These are phyloP conservation scores for Auxenochlorella protothecoides DNA, from an alignment of 139 green algal genomes.

Conservation along the genomic window DNA sequence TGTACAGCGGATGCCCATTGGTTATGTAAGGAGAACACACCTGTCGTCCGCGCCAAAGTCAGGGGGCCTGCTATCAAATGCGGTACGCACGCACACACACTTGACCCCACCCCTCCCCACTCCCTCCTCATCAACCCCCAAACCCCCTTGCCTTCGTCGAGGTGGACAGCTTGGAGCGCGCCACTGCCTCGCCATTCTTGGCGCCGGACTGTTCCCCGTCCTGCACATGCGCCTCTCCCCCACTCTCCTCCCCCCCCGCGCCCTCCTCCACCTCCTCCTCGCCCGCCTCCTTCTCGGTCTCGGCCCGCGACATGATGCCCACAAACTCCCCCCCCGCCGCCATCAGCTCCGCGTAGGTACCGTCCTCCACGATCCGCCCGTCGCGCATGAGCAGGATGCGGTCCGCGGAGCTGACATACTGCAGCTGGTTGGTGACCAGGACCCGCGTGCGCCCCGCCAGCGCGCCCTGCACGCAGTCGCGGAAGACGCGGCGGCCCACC, in stretches of 20 bases:
- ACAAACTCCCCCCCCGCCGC: neutral
- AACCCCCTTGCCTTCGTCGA: no score
- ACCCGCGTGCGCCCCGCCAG: slow-evolving; percentile 27
- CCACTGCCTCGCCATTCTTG: no score
- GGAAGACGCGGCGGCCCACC: slow-evolving; percentile 29
- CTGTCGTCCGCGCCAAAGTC: no score
- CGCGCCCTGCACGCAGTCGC: slow-evolving; percentile 40
- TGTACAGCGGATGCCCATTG: no score
- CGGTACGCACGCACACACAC: no score
- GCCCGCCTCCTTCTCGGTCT: neutral
- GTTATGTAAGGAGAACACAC: no score
- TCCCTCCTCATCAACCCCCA: neutral
- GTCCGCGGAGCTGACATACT: neutral
- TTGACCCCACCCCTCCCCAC: neutral
- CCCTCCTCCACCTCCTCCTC: neutral
- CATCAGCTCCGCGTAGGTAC: neutral
- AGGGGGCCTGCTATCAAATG: no score
- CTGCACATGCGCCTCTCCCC: no score
- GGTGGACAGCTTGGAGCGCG: no score
- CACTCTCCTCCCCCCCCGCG: neutral
- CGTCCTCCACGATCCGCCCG: neutral
- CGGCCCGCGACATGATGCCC: neutral
- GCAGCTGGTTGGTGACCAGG: neutral
- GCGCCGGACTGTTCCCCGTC: no score
- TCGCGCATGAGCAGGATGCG: neutral